A percentile compares a stretch with the other conserved stretches of the same genome.
phyloP scores from a whole-genome alignment of 202 grass and related monocot species.

The Panicum virgatum region DNA sequence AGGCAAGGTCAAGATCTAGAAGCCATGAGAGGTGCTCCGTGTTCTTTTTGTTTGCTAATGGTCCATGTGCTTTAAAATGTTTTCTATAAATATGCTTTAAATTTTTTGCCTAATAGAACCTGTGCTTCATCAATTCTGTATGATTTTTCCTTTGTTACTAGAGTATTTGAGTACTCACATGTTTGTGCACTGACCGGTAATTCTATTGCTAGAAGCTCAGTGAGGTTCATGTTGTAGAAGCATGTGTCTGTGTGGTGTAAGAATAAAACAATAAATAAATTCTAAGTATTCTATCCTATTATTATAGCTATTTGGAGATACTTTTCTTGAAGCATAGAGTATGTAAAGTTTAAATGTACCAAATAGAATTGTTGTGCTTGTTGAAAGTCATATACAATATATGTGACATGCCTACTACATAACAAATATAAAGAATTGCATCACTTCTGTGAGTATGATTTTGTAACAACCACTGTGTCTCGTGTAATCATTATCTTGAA shows the following conservation, averaged over 20 bases:
- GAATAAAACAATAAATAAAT: neutral
- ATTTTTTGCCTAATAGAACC: neutral
- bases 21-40: constrained; percentile 47
- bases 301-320: neutral
- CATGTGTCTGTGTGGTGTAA: neutral
- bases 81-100: neutral
- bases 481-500: neutral
- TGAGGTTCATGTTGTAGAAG: neutral
- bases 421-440: neutral
- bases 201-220: neutral
- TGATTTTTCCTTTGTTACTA: neutral
- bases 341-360: neutral
- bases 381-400: neutral
- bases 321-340: neutral
- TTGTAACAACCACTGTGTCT: neutral
- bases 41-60: constrained; percentile 4
- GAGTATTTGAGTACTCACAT: neutral
- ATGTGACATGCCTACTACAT: neutral
- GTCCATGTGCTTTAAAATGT: neutral
- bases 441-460: neutral
- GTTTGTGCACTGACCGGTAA: neutral
- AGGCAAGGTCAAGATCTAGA: constrained; percentile 50
- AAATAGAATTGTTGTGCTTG: neutral
- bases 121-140: neutral
- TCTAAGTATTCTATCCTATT: neutral